A percentile compares a stretch with the other conserved stretches of the same genome.
phyloP scores from a whole-genome alignment of 768 basidiomycete genomes.

The Asterophora parasitica region DNA sequence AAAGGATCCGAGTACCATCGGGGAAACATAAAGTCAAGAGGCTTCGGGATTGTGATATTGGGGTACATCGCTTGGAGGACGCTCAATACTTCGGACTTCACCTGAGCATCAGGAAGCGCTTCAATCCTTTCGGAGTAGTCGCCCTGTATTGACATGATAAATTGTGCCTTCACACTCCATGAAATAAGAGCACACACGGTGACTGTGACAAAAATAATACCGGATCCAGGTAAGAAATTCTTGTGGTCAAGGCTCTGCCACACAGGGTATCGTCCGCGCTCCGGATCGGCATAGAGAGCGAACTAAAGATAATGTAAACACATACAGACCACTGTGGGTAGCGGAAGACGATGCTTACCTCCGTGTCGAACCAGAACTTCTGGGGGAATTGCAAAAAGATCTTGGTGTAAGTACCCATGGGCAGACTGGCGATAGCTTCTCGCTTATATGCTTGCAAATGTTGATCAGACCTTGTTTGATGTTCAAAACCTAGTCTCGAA shows the following conservation, averaged over 20 bases:
- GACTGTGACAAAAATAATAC: conserved; percentile 50
- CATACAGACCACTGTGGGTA: neutral
- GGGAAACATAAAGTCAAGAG: conserved; percentile 50
- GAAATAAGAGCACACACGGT: conserved; percentile 25
- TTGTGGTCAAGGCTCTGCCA: conserved; percentile 63
- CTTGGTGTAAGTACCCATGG: conserved; percentile 66
- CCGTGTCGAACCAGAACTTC: conserved; percentile 51
- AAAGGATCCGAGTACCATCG: conserved; percentile 51
- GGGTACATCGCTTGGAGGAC: conserved; percentile 62
- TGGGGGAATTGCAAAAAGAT: conserved; percentile 60
- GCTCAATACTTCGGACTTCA: conserved; percentile 49
- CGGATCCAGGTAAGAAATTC: conserved; percentile 56
- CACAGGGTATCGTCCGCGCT: conserved; percentile 59
- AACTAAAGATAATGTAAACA: conserved; percentile 27
- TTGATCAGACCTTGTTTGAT: neutral
- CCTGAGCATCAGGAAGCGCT: conserved; percentile 38
- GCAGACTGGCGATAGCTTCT: conserved; percentile 60
- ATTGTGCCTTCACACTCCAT: neutral
- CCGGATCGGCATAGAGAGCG: conserved; percentile 51
- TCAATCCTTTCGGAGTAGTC: conserved; percentile 60
- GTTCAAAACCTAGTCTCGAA: too few species aligned
- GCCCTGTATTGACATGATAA: conserved; percentile 35
- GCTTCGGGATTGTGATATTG: conserved; percentile 46
- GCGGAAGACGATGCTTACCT: conserved; percentile 20
- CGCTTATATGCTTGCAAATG: conserved; percentile 40